A percentile compares a stretch with the other conserved stretches of the same genome.
phyloP scores from a whole-genome alignment of 192 early-diverging fungal genomes.

The Neocallimastix lanati region DNA sequence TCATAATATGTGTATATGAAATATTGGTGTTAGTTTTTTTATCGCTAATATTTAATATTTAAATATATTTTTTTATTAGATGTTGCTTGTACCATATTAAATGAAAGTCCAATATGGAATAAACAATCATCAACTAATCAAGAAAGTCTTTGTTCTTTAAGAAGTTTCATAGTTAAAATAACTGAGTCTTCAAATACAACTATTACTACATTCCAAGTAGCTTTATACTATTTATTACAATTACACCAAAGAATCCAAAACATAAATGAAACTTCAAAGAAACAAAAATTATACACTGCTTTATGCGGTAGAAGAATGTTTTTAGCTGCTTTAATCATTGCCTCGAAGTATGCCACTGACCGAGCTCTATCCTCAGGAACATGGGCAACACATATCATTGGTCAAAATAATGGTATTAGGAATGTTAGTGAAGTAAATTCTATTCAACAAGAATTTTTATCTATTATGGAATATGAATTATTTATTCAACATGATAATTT shows the following conservation, averaged over 20 bases:
- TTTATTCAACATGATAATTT: neutral
- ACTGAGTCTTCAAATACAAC: neutral
- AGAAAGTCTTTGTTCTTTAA: neutral
- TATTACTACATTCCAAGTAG: neutral
- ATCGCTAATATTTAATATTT: too few species aligned
- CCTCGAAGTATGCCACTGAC: slow-evolving; percentile 74
- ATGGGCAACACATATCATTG: slow-evolving; percentile 25
- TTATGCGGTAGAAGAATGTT: slow-evolving; percentile 62
- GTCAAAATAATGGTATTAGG: neutral
- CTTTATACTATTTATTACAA: neutral
- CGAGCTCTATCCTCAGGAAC: slow-evolving; percentile 62
- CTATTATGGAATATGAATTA: neutral
- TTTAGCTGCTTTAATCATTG: slow-evolving; percentile 60
- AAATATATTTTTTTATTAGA: too few species aligned
- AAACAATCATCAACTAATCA: neutral
- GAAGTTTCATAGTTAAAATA: neutral
- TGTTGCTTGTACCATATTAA: neutral
- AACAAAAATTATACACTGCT: neutral
- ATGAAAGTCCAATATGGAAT: neutral
- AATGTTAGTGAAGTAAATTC: neutral
- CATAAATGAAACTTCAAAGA: neutral
- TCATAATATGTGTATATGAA: too few species aligned
- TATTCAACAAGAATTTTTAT: neutral
- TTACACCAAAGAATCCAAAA: neutral
- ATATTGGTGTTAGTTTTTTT: too few species aligned